Conservation (phyloP, 345 rosid species). For the Acer campestre region DNA sequence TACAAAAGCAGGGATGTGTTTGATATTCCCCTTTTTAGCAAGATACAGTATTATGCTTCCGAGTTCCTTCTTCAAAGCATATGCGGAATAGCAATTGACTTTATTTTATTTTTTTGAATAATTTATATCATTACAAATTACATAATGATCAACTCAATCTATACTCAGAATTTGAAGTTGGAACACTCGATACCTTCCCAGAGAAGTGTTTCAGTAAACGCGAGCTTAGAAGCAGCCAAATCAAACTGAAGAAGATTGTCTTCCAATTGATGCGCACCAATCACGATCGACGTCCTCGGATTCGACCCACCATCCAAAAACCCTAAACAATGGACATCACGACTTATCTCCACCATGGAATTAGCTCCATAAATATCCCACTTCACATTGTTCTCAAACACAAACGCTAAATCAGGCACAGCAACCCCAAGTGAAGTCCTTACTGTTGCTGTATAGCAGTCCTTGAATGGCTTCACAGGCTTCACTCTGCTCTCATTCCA, state of each 20-base stretch:
- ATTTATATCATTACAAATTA: too few species aligned
- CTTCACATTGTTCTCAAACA: neutral
- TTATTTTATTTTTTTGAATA: too few species aligned
- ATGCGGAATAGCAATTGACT: too few species aligned
- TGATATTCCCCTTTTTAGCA: too few species aligned
- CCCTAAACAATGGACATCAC: neutral
- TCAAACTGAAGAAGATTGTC: neutral
- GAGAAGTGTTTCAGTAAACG: neutral
- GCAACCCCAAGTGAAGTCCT: conserved; percentile 14
- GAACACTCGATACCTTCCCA: neutral
- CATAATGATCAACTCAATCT: too few species aligned
- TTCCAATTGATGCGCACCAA: neutral
- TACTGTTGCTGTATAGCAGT: conserved; percentile 8
- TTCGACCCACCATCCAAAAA: neutral
- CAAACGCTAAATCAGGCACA: conserved; percentile 18
- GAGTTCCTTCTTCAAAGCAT: too few species aligned
- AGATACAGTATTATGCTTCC: too few species aligned
- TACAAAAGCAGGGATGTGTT: too few species aligned
- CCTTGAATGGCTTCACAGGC: conserved; percentile 19
- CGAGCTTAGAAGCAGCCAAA: neutral
- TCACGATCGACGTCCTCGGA: neutral
- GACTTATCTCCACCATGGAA: conserved; percentile 1
- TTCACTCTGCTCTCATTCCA: conserved; percentile 6
- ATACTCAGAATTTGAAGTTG: neutral
- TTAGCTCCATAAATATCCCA: conserved; percentile 11